Conservation (phyloP, 164 flowering plant genomes). For the Vitis rupestris region DNA sequence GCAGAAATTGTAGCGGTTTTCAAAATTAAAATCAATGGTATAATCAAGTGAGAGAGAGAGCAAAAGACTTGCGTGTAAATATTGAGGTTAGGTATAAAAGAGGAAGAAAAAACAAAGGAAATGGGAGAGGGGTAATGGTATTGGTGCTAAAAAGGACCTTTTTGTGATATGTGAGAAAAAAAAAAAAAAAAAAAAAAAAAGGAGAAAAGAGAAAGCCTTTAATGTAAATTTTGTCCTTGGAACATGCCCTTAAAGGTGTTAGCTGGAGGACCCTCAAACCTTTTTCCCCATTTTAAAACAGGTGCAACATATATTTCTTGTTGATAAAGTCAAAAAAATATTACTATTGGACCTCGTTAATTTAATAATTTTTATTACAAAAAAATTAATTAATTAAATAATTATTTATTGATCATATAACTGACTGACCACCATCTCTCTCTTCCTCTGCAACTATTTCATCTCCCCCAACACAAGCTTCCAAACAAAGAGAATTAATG, state of each 20-base stretch:
- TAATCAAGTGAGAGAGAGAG: too few relatives aligned
- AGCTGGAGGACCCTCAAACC: conserved; percentile 5
- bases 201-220: conserved; percentile 26
- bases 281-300: conserved; percentile 14
- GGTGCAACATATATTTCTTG: conserved; percentile 21
- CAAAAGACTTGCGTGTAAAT: too few relatives aligned
- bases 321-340: conserved; percentile 19
- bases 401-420: conserved; percentile 14
- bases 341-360: conserved; percentile 10
- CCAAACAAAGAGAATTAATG: conserved; percentile 86
- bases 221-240: conserved; percentile 21
- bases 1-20: too few relatives aligned
- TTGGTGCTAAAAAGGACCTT: conserved; percentile 32
- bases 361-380: neutral
- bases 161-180: conserved; percentile 16
- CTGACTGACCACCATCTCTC: conserved; percentile 43
- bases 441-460: conserved; percentile 48
- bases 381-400: conserved; percentile 1
- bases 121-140: too few relatives aligned
- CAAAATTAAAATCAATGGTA: too few relatives aligned
- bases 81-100: too few relatives aligned
- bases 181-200: conserved; percentile 9
- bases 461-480: conserved; percentile 55
- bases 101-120: too few relatives aligned
- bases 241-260: conserved; percentile 36